Conservation (phyloP, 352 stramenopile species). For the Phytopythium helicoides region DNA sequence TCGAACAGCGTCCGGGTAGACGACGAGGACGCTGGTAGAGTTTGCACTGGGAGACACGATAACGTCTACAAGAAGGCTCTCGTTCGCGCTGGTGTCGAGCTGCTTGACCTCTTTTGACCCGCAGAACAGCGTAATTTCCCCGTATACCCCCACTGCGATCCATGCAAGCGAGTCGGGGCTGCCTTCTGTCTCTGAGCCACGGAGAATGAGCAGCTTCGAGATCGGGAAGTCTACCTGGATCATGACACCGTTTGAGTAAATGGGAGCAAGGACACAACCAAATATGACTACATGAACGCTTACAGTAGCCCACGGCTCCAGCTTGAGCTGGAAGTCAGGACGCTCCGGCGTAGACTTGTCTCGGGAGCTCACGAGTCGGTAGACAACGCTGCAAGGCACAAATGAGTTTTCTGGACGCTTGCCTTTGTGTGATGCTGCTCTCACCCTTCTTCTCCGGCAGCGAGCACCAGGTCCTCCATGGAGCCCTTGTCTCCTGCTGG, state of each 20-base stretch:
- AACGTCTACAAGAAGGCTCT: constrained; percentile 25
- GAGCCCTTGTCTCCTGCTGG: neutral
- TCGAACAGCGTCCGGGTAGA: constrained; percentile 3
- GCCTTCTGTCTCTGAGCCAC: constrained; percentile 2
- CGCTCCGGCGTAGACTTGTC: constrained; percentile 20
- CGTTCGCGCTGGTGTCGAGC: constrained; percentile 9
- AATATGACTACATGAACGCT: neutral
- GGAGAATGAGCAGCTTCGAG: constrained; percentile 31
- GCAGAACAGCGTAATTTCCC: constrained; percentile 37
- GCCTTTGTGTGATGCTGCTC: neutral
- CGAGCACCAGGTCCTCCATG: constrained; percentile 37
- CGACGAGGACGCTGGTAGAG: neutral
- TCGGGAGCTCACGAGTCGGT: constrained; percentile 28
- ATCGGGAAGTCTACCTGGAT: constrained; percentile 36
- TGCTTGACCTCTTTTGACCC: constrained; percentile 26
- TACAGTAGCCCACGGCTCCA: constrained; percentile 32
- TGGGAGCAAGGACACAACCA: neutral
- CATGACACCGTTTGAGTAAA: neutral
- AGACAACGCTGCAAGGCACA: constrained; percentile 30
- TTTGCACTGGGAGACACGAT: no score
- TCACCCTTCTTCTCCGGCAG: constrained; percentile 47
- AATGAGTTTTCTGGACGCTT: neutral
- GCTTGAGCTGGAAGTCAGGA: constrained; percentile 23
- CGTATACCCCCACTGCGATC: constrained; percentile 34
- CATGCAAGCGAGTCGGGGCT: constrained; percentile 17